A percentile compares a stretch with the other conserved stretches of the same genome.
phyloP scores from a whole-genome alignment of 352 stramenopile genomes.

The Phytophthora lateralis region DNA sequence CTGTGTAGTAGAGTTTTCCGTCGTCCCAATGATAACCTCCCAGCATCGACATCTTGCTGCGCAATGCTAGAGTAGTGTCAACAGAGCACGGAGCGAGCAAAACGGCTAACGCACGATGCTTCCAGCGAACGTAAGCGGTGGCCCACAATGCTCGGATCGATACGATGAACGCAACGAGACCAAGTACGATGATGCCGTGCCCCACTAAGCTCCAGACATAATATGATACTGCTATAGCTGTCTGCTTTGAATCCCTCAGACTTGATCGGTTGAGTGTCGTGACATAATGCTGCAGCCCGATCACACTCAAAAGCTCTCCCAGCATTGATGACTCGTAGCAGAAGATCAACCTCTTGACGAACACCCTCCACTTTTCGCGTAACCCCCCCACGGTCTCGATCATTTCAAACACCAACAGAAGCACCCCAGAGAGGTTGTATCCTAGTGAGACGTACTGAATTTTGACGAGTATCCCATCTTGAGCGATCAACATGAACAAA shows the following conservation, averaged over 20 bases:
- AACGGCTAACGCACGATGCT: constrained; percentile 3
- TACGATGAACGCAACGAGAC: constrained; percentile 4
- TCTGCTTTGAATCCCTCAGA: neutral
- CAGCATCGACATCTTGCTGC: constrained; percentile 15
- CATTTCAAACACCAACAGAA: constrained; percentile 19
- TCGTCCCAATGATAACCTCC: constrained; percentile 6
- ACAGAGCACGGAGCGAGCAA: constrained; percentile 7
- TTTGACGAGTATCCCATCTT: constrained; percentile 14
- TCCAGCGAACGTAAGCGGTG: constrained; percentile 13
- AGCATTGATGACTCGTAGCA: constrained; percentile 18
- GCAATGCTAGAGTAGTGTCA: constrained; percentile 7
- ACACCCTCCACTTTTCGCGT: constrained; percentile 4
- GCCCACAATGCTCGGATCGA: constrained; percentile 7
- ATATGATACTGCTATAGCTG: constrained; percentile 7
- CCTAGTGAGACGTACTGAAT: constrained; percentile 18
- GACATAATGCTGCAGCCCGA: constrained; percentile 1
- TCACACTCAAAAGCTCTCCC: constrained; percentile 10
- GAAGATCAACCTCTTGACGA: constrained; percentile 13
- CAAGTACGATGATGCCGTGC: constrained; percentile 8
- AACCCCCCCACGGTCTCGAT: constrained; percentile 9
- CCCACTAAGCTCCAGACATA: constrained; percentile 17
- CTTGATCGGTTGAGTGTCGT: constrained; percentile 11
- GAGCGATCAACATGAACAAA: constrained; percentile 18
- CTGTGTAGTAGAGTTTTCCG: constrained; percentile 6
- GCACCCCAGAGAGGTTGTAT: constrained; percentile 16